phyloP scores from a whole-genome alignment of 441 rosid species.

The Monsonia emarginata region DNA sequence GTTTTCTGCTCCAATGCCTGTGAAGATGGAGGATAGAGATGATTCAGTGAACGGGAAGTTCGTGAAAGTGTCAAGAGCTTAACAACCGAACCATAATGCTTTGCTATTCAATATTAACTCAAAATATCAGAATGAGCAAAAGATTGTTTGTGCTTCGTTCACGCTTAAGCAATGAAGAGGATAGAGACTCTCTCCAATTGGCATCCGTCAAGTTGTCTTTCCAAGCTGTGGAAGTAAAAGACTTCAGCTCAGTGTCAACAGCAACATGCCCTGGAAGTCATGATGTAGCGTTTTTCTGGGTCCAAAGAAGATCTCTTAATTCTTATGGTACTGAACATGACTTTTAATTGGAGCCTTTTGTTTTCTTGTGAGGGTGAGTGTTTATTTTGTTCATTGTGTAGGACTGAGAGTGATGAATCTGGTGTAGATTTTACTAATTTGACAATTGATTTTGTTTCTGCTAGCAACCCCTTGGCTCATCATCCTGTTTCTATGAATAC shows the following conservation, averaged over 20 bases:
- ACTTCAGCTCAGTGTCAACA: not conserved
- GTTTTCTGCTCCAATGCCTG: conserved; percentile 64
- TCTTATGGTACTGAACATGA: not conserved
- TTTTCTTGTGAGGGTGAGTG: not conserved
- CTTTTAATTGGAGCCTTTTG: not conserved
- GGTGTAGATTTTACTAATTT: not conserved
- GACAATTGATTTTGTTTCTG: not conserved
- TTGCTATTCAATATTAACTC: not conserved
- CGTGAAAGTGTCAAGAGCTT: conserved; percentile 18
- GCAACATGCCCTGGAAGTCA: not conserved
- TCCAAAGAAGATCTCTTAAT: not conserved
- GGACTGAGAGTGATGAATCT: not conserved
- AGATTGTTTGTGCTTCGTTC: not conserved
- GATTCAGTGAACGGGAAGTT: conserved; percentile 32
- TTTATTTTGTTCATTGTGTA: not conserved
- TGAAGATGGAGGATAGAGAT: conserved; percentile 62
- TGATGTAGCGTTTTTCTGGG: not conserved
- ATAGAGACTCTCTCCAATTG: not conserved
- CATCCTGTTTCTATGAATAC: not conserved
- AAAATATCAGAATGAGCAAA: not conserved
- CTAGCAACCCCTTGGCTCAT: not conserved
- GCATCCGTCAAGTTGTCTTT: not conserved
- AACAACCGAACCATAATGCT: not conserved
- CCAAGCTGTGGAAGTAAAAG: not conserved
- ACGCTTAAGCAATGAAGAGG: not conserved